phyloP scores from a whole-genome alignment of 2,329 filamentous ascomycete species.

The Epichloe amarillans region DNA sequence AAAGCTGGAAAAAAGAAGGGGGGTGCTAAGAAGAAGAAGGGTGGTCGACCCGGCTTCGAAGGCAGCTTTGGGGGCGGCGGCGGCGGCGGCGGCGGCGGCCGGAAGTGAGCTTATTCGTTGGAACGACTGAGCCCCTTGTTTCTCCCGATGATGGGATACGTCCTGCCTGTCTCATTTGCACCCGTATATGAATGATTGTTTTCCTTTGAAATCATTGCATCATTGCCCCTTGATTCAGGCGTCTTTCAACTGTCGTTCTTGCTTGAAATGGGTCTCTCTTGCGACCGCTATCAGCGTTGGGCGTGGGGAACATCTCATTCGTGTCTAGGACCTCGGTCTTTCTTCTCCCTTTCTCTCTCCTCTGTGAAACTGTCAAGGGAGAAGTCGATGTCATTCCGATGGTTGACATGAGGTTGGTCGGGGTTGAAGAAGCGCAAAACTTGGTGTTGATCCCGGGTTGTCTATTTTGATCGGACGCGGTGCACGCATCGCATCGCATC shows the following conservation, averaged over 20 bases:
- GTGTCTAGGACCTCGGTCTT: not conserved
- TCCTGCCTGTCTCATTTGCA: not conserved
- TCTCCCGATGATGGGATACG: not conserved
- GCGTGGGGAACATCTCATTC: not conserved
- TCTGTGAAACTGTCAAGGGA: not conserved
- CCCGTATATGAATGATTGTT: not conserved
- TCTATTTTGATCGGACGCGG: not conserved
- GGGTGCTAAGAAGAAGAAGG: constrained; percentile 31
- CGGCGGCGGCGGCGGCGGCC: constrained; percentile 37
- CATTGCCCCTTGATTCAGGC: not conserved
- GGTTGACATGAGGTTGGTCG: not conserved
- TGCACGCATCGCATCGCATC: not conserved
- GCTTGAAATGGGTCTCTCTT: not conserved
- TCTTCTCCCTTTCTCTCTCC: too few species aligned
- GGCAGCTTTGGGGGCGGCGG: constrained; percentile 42
- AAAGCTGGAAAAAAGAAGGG: constrained; percentile 48
- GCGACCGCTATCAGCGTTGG: constrained; percentile 3
- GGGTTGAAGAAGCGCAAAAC: not conserved
- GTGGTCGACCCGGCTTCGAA: constrained; percentile 54
- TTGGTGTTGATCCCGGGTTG: not conserved
- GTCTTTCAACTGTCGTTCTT: not conserved
- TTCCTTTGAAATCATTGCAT: not conserved
- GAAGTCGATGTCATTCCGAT: not conserved
- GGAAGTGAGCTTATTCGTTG: constrained; percentile 23
- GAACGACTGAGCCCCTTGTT: too few species aligned